phyloP scores from a whole-genome alignment of 2,329 filamentous ascomycete genomes.

The Colletotrichum coccodes region DNA sequence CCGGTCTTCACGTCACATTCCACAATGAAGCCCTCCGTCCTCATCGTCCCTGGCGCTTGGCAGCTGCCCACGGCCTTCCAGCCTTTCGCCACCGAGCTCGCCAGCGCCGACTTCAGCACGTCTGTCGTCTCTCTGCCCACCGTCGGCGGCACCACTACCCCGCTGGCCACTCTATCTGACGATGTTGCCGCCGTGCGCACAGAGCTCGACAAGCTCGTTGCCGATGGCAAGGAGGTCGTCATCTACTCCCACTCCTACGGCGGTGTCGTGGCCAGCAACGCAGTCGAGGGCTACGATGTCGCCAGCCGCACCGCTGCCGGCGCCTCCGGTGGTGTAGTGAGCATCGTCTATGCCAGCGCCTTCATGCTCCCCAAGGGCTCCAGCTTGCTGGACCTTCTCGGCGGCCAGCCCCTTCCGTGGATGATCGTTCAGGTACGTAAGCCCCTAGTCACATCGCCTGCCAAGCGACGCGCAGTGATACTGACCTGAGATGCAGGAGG shows the following conservation, averaged over 20 bases:
- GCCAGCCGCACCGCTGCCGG: constrained; percentile 43
- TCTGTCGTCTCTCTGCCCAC: constrained; percentile 44
- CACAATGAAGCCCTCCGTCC: constrained; percentile 38
- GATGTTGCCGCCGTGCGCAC: constrained; percentile 46
- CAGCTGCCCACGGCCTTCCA: constrained; percentile 43
- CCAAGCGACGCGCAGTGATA: constrained; percentile 28
- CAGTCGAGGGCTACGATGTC: constrained; percentile 47
- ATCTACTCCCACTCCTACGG: constrained; percentile 55
- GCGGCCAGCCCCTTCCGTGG: constrained; percentile 39
- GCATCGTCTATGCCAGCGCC: constrained; percentile 46
- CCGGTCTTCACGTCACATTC: not conserved
- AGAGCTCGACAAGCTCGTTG: constrained; percentile 40
- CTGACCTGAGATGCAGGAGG: constrained; percentile 8
- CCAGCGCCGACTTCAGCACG: constrained; percentile 35
- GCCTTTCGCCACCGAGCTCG: constrained; percentile 25
- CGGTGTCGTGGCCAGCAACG: constrained; percentile 51
- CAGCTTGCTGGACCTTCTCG: constrained; percentile 39
- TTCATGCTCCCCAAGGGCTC: constrained; percentile 43
- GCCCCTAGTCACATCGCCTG: not conserved
- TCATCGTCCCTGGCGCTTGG: constrained; percentile 54
- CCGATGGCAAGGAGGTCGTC: constrained; percentile 51
- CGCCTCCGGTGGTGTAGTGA: constrained; percentile 49
- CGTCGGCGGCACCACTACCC: constrained; percentile 41
- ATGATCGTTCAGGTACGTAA: constrained; percentile 39
- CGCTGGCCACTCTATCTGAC: constrained; percentile 37